These are phyloP conservation scores for Kewa caespitosa DNA, from an alignment of 179 eudicot species.

Conservation along the genomic window DNA sequence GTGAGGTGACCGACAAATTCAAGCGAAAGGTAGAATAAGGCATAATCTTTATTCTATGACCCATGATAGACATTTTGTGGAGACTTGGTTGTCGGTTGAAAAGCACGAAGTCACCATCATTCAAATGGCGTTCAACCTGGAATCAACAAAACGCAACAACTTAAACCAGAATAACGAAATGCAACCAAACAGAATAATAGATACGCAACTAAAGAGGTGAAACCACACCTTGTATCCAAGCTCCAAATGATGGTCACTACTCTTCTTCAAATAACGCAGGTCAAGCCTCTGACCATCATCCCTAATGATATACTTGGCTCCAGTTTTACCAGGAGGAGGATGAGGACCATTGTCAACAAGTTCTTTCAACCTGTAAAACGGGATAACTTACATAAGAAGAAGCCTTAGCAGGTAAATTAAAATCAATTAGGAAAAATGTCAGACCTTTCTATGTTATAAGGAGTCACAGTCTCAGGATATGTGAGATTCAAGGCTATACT, in stretches of 20 bases:
- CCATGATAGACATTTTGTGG: constrained; percentile 99
- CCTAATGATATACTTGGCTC: constrained; percentile 94
- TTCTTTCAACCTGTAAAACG: constrained; percentile 71
- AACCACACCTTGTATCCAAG: constrained; percentile 78
- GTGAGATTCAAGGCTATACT: constrained; percentile 97
- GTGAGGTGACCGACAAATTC: constrained; percentile 94
- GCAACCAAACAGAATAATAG: not conserved
- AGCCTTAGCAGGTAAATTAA: not conserved
- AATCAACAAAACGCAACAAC: not conserved
- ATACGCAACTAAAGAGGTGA: not conserved
- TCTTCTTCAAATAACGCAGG: constrained; percentile 93
- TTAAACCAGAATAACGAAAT: not conserved
- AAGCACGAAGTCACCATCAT: constrained; percentile 96
- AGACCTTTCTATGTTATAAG: constrained; percentile 95
- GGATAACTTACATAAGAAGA: not conserved
- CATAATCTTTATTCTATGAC: constrained; percentile 97
- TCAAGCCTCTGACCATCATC: constrained; percentile 99
- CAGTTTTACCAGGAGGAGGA: constrained; percentile 99
- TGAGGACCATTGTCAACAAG: constrained; percentile 99
- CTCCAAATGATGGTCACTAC: constrained; percentile 98
- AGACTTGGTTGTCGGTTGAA: constrained; percentile 99
- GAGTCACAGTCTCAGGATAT: constrained; percentile 97
- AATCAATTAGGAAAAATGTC: not conserved
- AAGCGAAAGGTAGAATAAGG: constrained; percentile 94
- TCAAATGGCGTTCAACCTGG: constrained; percentile 44